Evolutionary conservation across 1,139 yeast genomes (phyloP), one percentile per base, ranked within the genome.

Genomic region (Williopsis jadinii): DNA sequence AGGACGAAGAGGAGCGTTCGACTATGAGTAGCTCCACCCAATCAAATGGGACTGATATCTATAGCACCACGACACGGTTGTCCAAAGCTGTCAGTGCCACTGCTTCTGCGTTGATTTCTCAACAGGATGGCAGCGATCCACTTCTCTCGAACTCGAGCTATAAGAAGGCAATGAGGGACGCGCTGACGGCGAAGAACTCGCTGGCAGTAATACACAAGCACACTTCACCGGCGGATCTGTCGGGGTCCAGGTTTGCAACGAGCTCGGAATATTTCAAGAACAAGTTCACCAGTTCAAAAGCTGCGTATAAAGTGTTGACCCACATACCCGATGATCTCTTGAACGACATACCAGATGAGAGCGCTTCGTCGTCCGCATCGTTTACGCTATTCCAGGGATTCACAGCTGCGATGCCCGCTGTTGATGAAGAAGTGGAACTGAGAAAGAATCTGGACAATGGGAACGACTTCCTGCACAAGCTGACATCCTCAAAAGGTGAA

Each of bases 311-410:
- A 47, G 60, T 73, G n/a, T 53, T 68, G 36, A 67, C 73, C 29
- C 63, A 69, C 40, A 65, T 81, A 19, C 72, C 83, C 6, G 83
- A 78, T 46, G 83, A 77, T 33, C 52, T 80, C 47, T 63, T 81
- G 37, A 56, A 62, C 11, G 75, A 77, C 39, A 60, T 79, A 10
- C 81, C 82, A 2, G 62, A 45, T 30, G 48, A 41, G 34, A 35
- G 45, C 34, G 37, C 43, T 44, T 29, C 15, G 3, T 13, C 47
- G 0, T 19, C 24, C 4, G 24, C 24, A 19, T 39, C 55, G 1
- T 77, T 68, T 53, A 75, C 85, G 2, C 60, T 82, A 14, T 79
- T 74, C 51, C 86, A 82, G 56, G 88, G 87, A 0, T 82, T 80
- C 53, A 71, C 68, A 49, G 86, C 85, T 1, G 67, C 75, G 0